These are phyloP conservation scores for Acer yangbiense DNA, from an alignment of 345 rosid species.

Conservation along the genomic window DNA sequence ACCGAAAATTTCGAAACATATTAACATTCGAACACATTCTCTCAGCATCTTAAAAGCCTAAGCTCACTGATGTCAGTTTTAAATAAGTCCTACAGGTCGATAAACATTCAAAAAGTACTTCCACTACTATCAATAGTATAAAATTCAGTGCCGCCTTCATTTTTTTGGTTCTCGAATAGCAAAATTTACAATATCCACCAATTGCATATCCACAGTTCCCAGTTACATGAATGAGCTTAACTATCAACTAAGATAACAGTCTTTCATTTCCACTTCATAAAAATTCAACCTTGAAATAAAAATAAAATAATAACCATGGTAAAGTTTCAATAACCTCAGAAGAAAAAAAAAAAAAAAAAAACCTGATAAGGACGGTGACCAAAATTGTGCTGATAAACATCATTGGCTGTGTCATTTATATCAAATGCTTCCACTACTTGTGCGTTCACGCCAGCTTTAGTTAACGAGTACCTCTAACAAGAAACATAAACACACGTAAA, in stretches of 20 bases:
- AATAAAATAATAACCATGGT: background rate
- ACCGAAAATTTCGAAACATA: background rate
- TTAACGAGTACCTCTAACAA: constrained; percentile 71
- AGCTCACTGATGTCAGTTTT: no score
- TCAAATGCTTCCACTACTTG: constrained; percentile 82
- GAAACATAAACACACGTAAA: background rate
- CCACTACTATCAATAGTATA: no score
- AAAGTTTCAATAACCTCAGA: background rate
- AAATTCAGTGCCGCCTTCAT: no score
- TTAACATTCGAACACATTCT: no score
- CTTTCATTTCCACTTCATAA: background rate
- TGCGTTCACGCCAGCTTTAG: constrained; percentile 57
- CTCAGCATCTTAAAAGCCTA: no score
- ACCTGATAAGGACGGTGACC: constrained; percentile 94
- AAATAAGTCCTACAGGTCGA: no score
- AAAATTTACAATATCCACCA: no score
- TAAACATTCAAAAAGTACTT: no score
- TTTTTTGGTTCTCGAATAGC: no score
- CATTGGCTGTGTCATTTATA: constrained; percentile 85
- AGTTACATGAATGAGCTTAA: no score
- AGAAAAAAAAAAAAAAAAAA: background rate
- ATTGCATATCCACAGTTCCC: no score
- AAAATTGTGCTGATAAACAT: constrained; percentile 84
- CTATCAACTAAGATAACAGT: background rate
- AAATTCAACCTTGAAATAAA: background rate